Evolutionary conservation across 2,329 filamentous ascomycete genomes (phyloP), one percentile per base, ranked within the genome.

Genomic region (Blastomyces parvus): DNA sequence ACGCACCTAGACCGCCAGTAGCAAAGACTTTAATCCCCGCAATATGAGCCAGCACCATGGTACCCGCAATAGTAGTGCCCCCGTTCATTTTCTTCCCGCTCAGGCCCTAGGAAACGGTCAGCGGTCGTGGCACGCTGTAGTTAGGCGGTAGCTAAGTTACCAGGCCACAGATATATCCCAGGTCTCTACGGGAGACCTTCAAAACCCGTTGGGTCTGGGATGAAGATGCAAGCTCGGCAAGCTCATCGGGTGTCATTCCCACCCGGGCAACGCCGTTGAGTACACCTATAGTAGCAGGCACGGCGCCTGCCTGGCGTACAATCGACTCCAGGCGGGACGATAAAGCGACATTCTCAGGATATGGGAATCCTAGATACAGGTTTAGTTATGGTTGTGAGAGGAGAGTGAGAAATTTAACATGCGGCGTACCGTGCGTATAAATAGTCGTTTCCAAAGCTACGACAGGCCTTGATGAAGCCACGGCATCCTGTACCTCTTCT

Each of bases 381-480:
- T 59, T 59, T 46, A 48, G 40, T 42, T 8, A 27, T 11, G 8
- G 11, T 22, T 36, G 63, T 30, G 61, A 42, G 61, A 61, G 60
- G 42, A 62, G 38, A 25, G 27, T 46, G 36, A 50, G 42, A 5
- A 4, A 27, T 30, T 22, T 9, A 30, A 33, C 27, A 36, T 13
- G n/a, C 46, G 36, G 62, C 70, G 61, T 75, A 81, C 91, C 92
- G 77, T 99, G 94, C 0, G 94, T 99, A 76, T 99, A 97, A 69
- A 99, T 97, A 4, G 94, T 96, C 1, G 90, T 91, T 76, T 99
- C 94, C 4, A 99, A 82, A 19, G 93, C 94, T 13, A 99, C 92
- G 3, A 99, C 87, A 0, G 94, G 93, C 70, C 86, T 87, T 63
- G 87, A 86, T 14, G 85, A 83, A 52, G 84, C 81, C 58, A 97